Base-by-base conservation (phyloP, 31 red algal genomes). In the Bonnemaisonia californica region DNA sequence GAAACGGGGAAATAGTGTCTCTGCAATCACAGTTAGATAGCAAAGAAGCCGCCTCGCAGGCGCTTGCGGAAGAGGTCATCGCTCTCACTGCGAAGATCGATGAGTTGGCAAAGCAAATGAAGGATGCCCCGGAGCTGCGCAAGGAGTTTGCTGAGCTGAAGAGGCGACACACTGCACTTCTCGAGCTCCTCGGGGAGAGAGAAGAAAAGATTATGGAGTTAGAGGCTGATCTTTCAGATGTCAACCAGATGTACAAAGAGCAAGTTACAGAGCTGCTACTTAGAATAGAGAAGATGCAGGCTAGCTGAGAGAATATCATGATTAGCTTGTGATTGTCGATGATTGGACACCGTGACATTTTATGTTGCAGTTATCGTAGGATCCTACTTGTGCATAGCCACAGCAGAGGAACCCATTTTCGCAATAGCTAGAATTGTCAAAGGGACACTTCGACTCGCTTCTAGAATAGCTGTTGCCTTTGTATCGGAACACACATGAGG, bases 201-300 rank as follows among this genome's bases (percentile, higher is more conserved):
- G 95, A 98, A 61, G 95, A 98, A 57, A 72, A 70, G 27, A 88
- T 98, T n/a, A 62, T 57, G 28, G 95, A 98, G 65, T 54, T 98
- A 8, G 78, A 91, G 28, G 83, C 87, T 1, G 95, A 98, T 62
- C 48, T 98, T 22, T 67, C 39, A 28, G 95, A 98, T 40, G 76
- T 98, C 37, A 98, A 92, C 3, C 79, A 55, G 41, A 92, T 92
- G 75, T 98, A 92, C 83, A 91, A 88, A 71, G 86, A 91, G 33
- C 95, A 98, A 67, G 51, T 98, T 2, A 86, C 89, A 18, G 88
- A 94, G 42, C 62, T 98, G 32, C 45, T 94, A 57, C 42, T 88
- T 40, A 85, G 80, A 56, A 64, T 96, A 29, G 94, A 96, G 81
- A 62, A 83, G 21, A 57, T 81, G 48, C 70, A 34, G 62, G 69